Evolutionary conservation across 495 filamentous ascomycete species (phyloP).

Genomic region (Neurospora sublineolata): DNA sequence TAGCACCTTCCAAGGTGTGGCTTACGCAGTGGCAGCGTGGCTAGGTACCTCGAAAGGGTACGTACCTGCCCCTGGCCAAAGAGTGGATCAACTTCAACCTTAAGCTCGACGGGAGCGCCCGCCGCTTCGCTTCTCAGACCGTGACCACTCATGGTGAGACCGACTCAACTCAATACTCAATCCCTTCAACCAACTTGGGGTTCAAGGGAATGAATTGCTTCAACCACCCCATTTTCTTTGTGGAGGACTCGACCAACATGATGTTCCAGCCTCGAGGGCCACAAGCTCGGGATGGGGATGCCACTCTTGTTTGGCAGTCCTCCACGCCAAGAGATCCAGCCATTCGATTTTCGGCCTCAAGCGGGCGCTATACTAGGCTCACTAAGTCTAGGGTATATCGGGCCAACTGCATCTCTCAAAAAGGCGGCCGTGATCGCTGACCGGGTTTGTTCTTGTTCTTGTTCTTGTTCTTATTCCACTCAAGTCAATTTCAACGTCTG

Average conservation of each 20-base stretch:
- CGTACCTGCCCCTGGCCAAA: not conserved
- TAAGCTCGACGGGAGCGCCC: not conserved
- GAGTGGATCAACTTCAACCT: constrained; percentile 3
- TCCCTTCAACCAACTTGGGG: not conserved
- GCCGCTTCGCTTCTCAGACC: not conserved
- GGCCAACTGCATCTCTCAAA: not conserved
- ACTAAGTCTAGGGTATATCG: not conserved
- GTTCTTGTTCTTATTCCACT: not conserved
- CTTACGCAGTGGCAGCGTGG: not conserved
- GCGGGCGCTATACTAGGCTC: not conserved
- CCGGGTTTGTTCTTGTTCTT: not conserved
- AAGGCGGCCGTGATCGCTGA: not conserved
- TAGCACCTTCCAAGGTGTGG: not conserved
- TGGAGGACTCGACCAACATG: not conserved
- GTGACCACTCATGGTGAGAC: not conserved
- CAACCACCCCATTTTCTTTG: constrained; percentile 13
- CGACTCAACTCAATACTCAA: not conserved
- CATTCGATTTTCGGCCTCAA: not conserved
- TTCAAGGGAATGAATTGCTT: not conserved
- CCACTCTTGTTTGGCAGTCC: not conserved
- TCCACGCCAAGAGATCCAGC: not conserved
- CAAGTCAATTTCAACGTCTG: not conserved
- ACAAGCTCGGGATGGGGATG: not conserved
- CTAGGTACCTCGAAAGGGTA: not conserved
- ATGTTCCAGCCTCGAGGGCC: not conserved